Base-by-base conservation (phyloP, 768 basidiomycete genomes). In the Agrocybe praecox region DNA sequence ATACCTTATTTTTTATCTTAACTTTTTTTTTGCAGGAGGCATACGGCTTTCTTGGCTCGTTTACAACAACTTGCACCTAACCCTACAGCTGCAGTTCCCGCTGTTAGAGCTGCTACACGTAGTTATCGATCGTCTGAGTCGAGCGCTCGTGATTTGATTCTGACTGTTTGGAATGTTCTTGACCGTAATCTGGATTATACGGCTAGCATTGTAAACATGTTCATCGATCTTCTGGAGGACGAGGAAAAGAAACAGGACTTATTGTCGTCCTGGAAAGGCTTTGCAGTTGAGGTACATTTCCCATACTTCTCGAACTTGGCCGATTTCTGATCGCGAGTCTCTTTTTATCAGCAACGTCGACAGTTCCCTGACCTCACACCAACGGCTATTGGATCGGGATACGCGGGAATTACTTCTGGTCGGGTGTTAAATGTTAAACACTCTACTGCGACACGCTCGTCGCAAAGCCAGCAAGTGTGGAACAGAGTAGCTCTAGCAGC, bases 401-500 rank as follows among this genome's bases (percentile, higher is more conserved):
- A 90, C 61, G 87, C 93, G 0, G 89, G 87, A 0, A 89, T 95
- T 59, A 79, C 92, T 3, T 85, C 87, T 22, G 94, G 93, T 6
- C 86, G 91, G 2, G 88, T 94, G 32, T 77, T 97, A 54, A 92
- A 90, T 62, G 91, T 88, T 33, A 94, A 95, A 68, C 83, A 92
- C 56, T 82, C 84, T 1, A 90, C 90, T 0, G 77, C 83, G 1
- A 74, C 83, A 0, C 80, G 84, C 9, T 80, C 84, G 1, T 80
- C 83, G 11, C 75, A 79, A 24, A 85, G 88, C 2, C 78, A 88
- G 49, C 83, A 88, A 58, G 81, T 96, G 0, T 93, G 84, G 87
- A 92, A 94, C 60, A 86, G 94, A 15, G 94, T 96, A 22, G 94
- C 92, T 7, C 84, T 83, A 58, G 94, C 92, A 0, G 95, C 94